Evolutionary conservation across 2,329 filamentous ascomycete species (phyloP), one percentile per base, ranked within the genome.

Genomic region (Helotiales sp.): DNA sequence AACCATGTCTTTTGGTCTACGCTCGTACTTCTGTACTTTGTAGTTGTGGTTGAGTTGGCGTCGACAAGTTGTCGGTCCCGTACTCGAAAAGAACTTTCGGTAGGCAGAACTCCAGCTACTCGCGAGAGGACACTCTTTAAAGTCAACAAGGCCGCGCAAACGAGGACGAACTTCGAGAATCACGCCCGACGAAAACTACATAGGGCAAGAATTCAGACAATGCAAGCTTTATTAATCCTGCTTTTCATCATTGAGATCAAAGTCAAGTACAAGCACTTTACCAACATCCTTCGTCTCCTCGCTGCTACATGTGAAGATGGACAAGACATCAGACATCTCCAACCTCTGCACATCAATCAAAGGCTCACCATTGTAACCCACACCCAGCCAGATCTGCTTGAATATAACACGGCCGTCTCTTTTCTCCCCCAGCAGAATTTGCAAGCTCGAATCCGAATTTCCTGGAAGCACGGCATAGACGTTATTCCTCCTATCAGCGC

Each of bases 341-440:
- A 66, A 27, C 22, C 60, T 60, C 19, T 62, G 57, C 24, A 60
- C 55, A 59, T 68, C 67, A 27, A 66, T 47, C 29, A 62, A 55
- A 7, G 66, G 67, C 40, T 68, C 65, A 3, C 67, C 67, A 60
- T 66, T 65, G 46, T 60, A 69, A 17, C 65, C 65, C 25, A 61
- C 49, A 17, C 54, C 60, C 22, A 31, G 59, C 65, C 66, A 67
- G 7, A 65, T 46, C 10, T 31, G 15, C 15, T 61, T 54, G 51
- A 66, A 64, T 1, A 9, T 42, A 19, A 25, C 40, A 33, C 55
- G 42, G 5, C 15, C 53, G 12, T 57, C 51, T 10, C 53, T 44
- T 40, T 49, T 60, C 5, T 27, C 29, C 9, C 46, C 60, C 42
- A 42, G 47, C 34, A 66, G 46, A n/a, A 65, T 63, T n/a, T 46